Base-by-base conservation (phyloP, 2,329 filamentous ascomycete species). In the Ascochyta lentis region DNA sequence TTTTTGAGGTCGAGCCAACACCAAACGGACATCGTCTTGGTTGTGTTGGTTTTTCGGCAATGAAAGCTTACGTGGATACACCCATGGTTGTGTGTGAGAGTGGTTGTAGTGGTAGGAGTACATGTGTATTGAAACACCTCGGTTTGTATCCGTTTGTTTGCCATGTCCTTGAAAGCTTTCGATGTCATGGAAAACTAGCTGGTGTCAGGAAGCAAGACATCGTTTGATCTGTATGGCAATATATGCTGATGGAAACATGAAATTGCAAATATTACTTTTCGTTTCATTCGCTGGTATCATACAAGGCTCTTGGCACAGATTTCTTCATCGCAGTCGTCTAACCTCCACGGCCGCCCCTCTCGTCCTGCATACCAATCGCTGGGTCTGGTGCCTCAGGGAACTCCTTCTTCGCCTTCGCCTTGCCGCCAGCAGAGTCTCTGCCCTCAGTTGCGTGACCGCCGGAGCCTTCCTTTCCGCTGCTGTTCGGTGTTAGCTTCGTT, bases 351-450 rank as follows among this genome's bases (percentile, higher is more conserved):
- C 75, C 76, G 52, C 80, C 80, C 50, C 79, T 71, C 74, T 82
- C 80, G 65, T 81, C 79, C 66, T 82, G 78, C 77, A 82, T 81
- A 0, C 80, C 80, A 62, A 82, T 80, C 6, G 75, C 75, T 44
- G 70, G 68, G 44, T 77, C 79, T 1, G 80, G 80, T 13, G 78
- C 75, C 65, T 81, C 80, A 3, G 80, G 80, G 50, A 77, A 73
- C 49, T 81, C 79, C 49, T 78, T 67, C 73, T 81, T 81, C 24
- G 79, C 77, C 67, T 76, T 77, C 24, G 66, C 60, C 42, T 65
- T 72, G 27, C 70, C 74, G 23, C 73, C 71, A 23, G 69, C 65
- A 24, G 69, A 68, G 54, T 81, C 79, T 22, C 54, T 70, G 29
- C 73, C 56, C 34, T 72, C 67, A 0, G 77, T 78, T 16, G 80